Conservation (phyloP, 2,329 filamentous ascomycete species). For the Aspergillus glaucus region DNA sequence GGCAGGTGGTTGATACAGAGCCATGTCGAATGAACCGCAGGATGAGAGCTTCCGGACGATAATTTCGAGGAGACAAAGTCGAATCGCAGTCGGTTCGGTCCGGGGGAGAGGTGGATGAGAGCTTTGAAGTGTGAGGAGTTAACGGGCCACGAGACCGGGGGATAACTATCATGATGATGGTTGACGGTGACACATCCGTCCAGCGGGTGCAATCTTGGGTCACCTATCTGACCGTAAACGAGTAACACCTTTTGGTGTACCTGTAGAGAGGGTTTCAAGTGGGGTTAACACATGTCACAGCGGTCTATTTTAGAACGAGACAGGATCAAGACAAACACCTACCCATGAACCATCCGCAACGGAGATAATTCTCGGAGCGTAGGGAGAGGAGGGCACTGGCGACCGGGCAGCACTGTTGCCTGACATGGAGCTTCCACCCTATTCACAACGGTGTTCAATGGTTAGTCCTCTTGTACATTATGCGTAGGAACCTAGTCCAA, state of each 20-base stretch:
- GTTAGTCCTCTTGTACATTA: background rate
- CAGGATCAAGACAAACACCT: conserved; percentile 32
- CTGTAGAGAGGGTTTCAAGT: conserved; percentile 40
- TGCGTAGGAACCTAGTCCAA: background rate
- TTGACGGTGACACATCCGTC: conserved; percentile 75
- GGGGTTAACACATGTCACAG: conserved; percentile 5
- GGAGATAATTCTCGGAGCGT: conserved; percentile 73
- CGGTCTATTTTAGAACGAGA: background rate
- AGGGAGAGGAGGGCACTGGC: conserved; percentile 63
- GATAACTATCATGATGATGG: conserved; percentile 80
- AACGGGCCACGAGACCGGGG: conserved; percentile 78
- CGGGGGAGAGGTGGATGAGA: conserved; percentile 81
- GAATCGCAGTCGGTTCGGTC: conserved; percentile 79
- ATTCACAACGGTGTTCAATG: background rate
- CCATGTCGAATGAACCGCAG: conserved; percentile 67
- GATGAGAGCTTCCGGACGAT: conserved; percentile 56
- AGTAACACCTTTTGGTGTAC: conserved; percentile 87
- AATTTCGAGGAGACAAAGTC: conserved; percentile 83
- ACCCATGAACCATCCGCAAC: conserved; percentile 81
- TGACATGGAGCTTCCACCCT: conserved; percentile 31
- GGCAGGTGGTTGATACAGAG: conserved; percentile 83
- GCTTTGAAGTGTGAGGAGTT: conserved; percentile 86
- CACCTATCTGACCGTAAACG: conserved; percentile 73
- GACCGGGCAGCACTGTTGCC: conserved; percentile 39
- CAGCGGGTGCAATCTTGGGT: conserved; percentile 59